phyloP scores from a whole-genome alignment of 202 grass and related monocot genomes.

The Bolboschoenoplectus hybrid region DNA sequence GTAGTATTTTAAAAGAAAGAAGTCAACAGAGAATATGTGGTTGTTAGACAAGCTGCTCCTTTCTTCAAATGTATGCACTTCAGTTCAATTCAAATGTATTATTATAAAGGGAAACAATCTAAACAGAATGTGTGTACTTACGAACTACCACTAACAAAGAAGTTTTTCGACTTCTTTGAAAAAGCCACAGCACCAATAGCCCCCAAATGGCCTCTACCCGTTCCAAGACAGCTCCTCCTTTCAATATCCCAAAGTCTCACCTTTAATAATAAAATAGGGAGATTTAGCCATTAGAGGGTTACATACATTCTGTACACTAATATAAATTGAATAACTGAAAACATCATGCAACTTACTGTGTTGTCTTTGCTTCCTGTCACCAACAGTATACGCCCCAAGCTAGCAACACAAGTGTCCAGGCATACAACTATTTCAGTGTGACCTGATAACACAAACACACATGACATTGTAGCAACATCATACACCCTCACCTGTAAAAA shows the following conservation, averaged over 20 bases:
- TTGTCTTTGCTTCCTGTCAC: conserved; percentile 97
- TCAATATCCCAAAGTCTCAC: conserved; percentile 85
- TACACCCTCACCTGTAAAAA: conserved; percentile 74
- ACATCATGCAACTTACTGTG: conserved; percentile 57
- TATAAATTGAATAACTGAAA: conserved; percentile 21
- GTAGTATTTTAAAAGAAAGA: not conserved
- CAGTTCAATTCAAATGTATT: conserved; percentile 18
- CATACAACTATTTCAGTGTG: conserved; percentile 97
- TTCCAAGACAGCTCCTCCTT: conserved; percentile 75
- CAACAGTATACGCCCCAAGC: conserved; percentile 65
- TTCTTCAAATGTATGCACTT: conserved; percentile 26
- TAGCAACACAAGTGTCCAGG: conserved; percentile 72
- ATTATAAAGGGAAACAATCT: not conserved
- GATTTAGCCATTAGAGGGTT: not conserved
- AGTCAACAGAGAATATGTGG: not conserved
- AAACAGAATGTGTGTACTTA: conserved; percentile 44
- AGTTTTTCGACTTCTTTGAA: conserved; percentile 78
- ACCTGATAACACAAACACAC: conserved; percentile 79
- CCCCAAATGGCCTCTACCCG: conserved; percentile 82
- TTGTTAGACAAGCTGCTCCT: not conserved
- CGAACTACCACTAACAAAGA: conserved; percentile 96
- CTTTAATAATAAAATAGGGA: conserved; percentile 45
- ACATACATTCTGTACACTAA: not conserved
- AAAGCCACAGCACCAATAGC: conserved; percentile 90
- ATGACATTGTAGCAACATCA: conserved; percentile 87